Base-by-base conservation (phyloP, 208 protist species). In the Cochliopodium minus region DNA sequence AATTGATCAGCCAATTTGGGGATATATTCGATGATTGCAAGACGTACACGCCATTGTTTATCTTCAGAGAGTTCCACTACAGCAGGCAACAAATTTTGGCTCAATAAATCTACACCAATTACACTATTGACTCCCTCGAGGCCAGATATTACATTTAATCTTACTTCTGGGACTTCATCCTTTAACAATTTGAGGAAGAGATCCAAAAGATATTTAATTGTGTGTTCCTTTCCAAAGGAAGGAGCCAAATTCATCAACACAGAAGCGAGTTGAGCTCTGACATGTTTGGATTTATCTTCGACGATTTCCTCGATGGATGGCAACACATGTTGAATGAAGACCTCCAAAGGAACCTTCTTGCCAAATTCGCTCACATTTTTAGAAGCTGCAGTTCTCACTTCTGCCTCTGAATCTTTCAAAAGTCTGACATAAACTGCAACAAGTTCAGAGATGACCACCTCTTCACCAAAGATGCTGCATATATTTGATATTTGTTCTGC, bases 401-500 rank as follows among this genome's bases (percentile, higher is more conserved):
- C 83, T 9, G 82, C 78, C 62, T 91, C 85, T 7, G 67, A 54
- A 61, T 91, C 85, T 51, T 73, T 74, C 20, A 86, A 59, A 13
- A 91, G 62, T 17, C 57, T 57, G 23, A 86, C 61, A 52, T 76
- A 86, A 17, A 57, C 49, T 6, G 34, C 34, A 7, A 82, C 40
- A 17, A 91, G 62, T 45, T 90, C 75, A 22, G 11, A 34, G 29
- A 7, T 25, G 7, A 20, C 7, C 3, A 56, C 11, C 52, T 65
- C 61, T 1, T 20, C 32, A 22, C 57, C 61, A 59, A 74, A 62
- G 1, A 45, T 35, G 1, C 68, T 34, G 22, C 61, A 54, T 33
- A 74, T 51, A 48, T 80, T 65, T 48, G 42, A 61, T 43, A 96
- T 81, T n/a, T 83, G 73, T 62, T 96, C 90, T 10, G 92, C 91